phyloP scores from a whole-genome alignment of 73 alveolate genomes.

The Blepharisma japonicum region DNA sequence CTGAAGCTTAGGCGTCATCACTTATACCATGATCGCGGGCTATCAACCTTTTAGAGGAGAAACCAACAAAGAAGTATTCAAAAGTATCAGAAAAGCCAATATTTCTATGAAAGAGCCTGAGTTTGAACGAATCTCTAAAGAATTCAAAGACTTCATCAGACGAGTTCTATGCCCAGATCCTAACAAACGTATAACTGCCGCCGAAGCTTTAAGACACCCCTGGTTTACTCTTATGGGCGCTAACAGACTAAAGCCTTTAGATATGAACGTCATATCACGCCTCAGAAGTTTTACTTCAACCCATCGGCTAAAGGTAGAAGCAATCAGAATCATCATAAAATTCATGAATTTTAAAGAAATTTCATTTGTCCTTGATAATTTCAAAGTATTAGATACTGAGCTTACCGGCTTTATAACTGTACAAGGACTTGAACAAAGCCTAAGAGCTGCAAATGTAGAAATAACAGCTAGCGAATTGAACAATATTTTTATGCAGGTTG shows the following conservation, averaged over 20 bases:
- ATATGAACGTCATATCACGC: background rate
- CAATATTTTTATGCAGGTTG: slow-evolving; percentile 31
- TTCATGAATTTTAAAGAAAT: background rate
- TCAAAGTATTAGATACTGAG: background rate
- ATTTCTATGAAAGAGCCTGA: background rate
- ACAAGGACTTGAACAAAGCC: background rate
- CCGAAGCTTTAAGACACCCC: slow-evolving; percentile 45
- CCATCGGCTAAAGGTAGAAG: background rate
- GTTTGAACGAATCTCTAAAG: slow-evolving; percentile 37
- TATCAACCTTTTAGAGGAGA: slow-evolving; percentile 58
- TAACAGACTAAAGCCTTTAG: background rate
- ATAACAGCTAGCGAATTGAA: slow-evolving; percentile 33
- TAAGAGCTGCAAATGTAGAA: background rate
- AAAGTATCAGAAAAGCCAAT: slow-evolving; percentile 5
- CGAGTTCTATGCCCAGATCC: slow-evolving; percentile 51
- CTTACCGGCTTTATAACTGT: background rate
- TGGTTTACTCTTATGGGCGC: slow-evolving; percentile 46
- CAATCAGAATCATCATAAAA: background rate
- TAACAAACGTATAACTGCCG: slow-evolving; percentile 45
- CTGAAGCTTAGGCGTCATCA: slow-evolving; percentile 65
- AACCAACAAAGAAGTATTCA: slow-evolving; percentile 39
- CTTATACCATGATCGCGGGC: slow-evolving; percentile 62
- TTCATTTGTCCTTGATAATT: background rate
- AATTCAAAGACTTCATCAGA: slow-evolving; percentile 52
- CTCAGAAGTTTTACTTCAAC: background rate